Evolutionary conservation across 306 rosid species (phyloP).

Genomic region (Herpetospermum pedunculosum): DNA sequence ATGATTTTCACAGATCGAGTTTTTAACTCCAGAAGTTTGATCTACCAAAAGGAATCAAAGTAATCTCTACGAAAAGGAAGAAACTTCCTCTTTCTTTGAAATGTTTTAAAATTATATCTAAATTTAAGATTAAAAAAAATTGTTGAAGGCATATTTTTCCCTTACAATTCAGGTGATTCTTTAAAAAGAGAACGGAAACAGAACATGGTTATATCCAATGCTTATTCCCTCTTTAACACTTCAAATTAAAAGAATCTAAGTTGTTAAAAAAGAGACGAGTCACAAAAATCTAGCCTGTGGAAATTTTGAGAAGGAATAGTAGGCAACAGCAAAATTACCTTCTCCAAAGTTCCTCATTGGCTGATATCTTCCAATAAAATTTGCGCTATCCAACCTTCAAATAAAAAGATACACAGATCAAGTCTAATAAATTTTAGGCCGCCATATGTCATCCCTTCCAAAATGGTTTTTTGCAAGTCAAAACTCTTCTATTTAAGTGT

Average conservation of each 20-base stretch:
- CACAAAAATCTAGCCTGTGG: not conserved
- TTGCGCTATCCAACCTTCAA: not conserved
- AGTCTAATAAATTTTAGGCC: not conserved
- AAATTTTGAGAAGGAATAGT: not conserved
- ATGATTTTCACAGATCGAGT: not conserved
- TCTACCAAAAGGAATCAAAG: not conserved
- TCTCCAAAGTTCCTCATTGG: not conserved
- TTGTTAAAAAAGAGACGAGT: too few species aligned
- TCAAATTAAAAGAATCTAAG: not conserved
- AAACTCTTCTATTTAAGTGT: slow-evolving; percentile 26
- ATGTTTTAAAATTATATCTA: too few species aligned
- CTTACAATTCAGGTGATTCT: not conserved
- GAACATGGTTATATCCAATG: not conserved
- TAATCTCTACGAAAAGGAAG: too few species aligned
- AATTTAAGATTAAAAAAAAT: too few species aligned
- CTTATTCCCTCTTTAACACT: not conserved
- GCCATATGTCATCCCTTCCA: not conserved
- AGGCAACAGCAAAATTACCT: not conserved
- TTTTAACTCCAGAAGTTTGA: not conserved
- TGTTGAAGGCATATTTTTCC: not conserved
- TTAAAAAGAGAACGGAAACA: not conserved
- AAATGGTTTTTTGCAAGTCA: not conserved
- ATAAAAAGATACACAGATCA: not conserved
- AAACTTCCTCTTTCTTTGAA: not conserved
- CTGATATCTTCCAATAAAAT: not conserved